Evolutionary conservation across 805 yeast species (phyloP).

Genomic region (Clavispora fructus): DNA sequence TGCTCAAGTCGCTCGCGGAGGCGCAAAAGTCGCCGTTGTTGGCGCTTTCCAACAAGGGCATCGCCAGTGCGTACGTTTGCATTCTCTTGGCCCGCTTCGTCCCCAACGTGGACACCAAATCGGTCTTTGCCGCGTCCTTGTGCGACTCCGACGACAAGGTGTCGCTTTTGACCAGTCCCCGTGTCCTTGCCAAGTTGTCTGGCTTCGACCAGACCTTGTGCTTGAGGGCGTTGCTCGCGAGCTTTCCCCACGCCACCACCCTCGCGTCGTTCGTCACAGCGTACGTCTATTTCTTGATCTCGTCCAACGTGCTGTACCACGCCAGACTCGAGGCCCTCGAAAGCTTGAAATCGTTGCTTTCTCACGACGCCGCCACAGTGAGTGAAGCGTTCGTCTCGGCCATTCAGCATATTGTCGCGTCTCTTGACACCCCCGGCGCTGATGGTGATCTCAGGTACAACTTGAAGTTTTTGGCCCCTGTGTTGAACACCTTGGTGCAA

Average conservation of each 20-base stretch:
- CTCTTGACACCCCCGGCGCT: constrained; percentile 7
- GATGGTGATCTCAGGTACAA: constrained; percentile 13
- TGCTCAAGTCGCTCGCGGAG: constrained; percentile 32
- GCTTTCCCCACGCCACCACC: constrained; percentile 16
- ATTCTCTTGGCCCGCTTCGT: constrained; percentile 19
- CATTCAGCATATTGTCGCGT: constrained; percentile 23
- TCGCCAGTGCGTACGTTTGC: constrained; percentile 52
- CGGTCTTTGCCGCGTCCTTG: constrained; percentile 30
- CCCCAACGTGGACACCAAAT: constrained; percentile 13
- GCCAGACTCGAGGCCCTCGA: constrained; percentile 31
- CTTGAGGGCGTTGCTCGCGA: constrained; percentile 37
- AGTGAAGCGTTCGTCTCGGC: constrained; percentile 43
- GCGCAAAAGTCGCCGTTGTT: constrained; percentile 49
- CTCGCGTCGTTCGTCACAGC: constrained; percentile 37
- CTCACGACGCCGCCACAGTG: constrained; percentile 16
- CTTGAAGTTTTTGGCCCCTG: constrained; percentile 18
- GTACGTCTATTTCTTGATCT: constrained; percentile 44
- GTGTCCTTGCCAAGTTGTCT: constrained; percentile 48
- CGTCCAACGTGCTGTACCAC: constrained; percentile 31
- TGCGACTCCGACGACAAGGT: constrained; percentile 37
- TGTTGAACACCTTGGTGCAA: constrained; percentile 24
- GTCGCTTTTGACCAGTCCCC: constrained; percentile 43
- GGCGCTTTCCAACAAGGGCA: constrained; percentile 46
- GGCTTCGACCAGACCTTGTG: constrained; percentile 50
- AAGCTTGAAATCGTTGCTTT: constrained; percentile 27